A percentile compares a stretch with the other conserved stretches of the same genome.
These are phyloP conservation scores for Hibiscus mutabilis DNA, from an alignment of 345 rosid genomes.

Conservation along the genomic window DNA sequence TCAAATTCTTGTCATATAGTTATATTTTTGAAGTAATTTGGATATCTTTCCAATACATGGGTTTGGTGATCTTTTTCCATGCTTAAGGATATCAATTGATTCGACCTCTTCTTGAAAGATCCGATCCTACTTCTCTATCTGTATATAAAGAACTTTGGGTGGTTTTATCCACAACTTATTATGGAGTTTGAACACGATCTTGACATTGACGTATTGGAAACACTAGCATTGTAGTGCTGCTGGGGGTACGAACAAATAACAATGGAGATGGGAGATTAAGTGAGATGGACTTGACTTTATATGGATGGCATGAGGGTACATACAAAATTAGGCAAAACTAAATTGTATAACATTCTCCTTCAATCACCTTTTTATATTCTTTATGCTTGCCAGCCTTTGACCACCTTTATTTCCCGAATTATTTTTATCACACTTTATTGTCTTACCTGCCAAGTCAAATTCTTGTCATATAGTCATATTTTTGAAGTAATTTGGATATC, in stretches of 20 bases:
- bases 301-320: background rate
- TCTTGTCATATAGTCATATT: background rate
- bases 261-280: background rate
- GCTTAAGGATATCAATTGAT: background rate
- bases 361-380: background rate
- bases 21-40: background rate
- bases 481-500: background rate
- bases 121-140: background rate
- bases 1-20: background rate
- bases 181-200: background rate
- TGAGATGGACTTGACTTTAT: background rate
- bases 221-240: background rate
- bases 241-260: background rate
- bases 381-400: background rate
- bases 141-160: background rate
- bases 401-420: background rate
- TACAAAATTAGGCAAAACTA: background rate
- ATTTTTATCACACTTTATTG: background rate
- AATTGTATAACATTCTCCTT: conserved; percentile 20
- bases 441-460: background rate
- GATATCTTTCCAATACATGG: background rate
- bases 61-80: background rate
- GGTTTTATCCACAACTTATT: background rate
- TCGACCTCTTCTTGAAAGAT: background rate
- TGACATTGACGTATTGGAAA: background rate